Conservation (phyloP, 768 basidiomycete species). For the Leccinellum luteum region DNA sequence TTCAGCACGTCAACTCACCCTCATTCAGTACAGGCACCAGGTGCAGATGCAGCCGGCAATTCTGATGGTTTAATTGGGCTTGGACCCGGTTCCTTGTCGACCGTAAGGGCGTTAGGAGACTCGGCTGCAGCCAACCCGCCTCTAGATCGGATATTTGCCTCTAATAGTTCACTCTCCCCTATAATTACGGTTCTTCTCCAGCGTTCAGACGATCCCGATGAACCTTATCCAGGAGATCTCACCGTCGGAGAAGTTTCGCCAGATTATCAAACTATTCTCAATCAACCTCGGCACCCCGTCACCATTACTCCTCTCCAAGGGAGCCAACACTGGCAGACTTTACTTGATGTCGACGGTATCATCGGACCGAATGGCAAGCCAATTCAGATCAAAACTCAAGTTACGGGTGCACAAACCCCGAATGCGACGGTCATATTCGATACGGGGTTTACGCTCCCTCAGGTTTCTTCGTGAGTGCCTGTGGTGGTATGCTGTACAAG, state of each 20-base stretch:
- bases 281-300: conserved; percentile 52
- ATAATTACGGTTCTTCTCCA: conserved; percentile 63
- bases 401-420: conserved; percentile 39
- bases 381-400: conserved; percentile 45
- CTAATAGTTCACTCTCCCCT: conserved; percentile 57
- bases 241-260: conserved; percentile 58
- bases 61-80: conserved; percentile 49
- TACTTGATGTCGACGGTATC: conserved; percentile 60
- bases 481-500: conserved; percentile 5
- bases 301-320: conserved; percentile 34
- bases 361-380: conserved; percentile 57
- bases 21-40: conserved; percentile 20
- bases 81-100: conserved; percentile 59
- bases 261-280: conserved; percentile 46
- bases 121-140: conserved; percentile 47
- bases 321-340: conserved; percentile 64
- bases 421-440: conserved; percentile 65
- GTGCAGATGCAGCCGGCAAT: conserved; percentile 7
- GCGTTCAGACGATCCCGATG: conserved; percentile 52
- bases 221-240: conserved; percentile 56
- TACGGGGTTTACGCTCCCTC: conserved; percentile 67
- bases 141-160: conserved; percentile 63
- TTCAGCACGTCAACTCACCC: conserved; percentile 1
- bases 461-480: conserved; percentile 48
- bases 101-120: conserved; percentile 37